These are phyloP conservation scores for Yamadazyma pseudoaaseri DNA, from an alignment of 1,139 yeast genomes.

Conservation along the genomic window DNA sequence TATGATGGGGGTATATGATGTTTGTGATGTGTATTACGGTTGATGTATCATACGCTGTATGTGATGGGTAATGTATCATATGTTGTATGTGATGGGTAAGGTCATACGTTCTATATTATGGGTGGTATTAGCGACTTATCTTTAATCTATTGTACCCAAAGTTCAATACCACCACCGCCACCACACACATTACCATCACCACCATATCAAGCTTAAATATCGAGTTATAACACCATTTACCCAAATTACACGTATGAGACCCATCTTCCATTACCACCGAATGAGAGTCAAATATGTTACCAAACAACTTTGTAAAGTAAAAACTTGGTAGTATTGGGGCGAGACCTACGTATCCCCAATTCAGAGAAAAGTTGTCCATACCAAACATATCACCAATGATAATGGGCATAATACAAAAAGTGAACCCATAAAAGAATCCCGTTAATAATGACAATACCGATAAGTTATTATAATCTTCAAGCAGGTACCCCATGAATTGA, in stretches of 20 bases:
- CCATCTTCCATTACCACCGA: slow-evolving; percentile 21
- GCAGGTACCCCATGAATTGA: slow-evolving; percentile 39
- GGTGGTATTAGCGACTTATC: too few species aligned
- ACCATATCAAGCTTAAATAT: slow-evolving; percentile 38
- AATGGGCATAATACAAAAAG: slow-evolving; percentile 56
- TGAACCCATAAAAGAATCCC: slow-evolving; percentile 59
- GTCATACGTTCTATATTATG: too few species aligned
- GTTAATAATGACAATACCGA: slow-evolving; percentile 41
- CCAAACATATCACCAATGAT: slow-evolving; percentile 61
- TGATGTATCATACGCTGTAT: too few species aligned
- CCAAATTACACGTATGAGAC: slow-evolving; percentile 31
- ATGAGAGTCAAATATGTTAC: slow-evolving; percentile 49
- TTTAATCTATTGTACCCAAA: too few species aligned
- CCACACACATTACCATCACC: slow-evolving; percentile 25
- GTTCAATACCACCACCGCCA: slow-evolving; percentile 26
- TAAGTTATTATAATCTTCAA: slow-evolving; percentile 28
- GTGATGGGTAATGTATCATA: too few species aligned
- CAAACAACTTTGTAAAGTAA: slow-evolving; percentile 51
- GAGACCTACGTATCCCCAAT: slow-evolving; percentile 57
- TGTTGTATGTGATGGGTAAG: too few species aligned
- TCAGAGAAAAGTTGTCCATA: slow-evolving; percentile 50
- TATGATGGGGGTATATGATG: too few species aligned
- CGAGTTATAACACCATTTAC: slow-evolving; percentile 42
- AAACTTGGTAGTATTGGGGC: slow-evolving; percentile 56
- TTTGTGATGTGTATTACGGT: too few species aligned